A percentile compares a stretch with the other conserved stretches of the same genome.
Conservation (phyloP, 2,329 filamentous ascomycete genomes). For the Fusarium miscanthi region DNA sequence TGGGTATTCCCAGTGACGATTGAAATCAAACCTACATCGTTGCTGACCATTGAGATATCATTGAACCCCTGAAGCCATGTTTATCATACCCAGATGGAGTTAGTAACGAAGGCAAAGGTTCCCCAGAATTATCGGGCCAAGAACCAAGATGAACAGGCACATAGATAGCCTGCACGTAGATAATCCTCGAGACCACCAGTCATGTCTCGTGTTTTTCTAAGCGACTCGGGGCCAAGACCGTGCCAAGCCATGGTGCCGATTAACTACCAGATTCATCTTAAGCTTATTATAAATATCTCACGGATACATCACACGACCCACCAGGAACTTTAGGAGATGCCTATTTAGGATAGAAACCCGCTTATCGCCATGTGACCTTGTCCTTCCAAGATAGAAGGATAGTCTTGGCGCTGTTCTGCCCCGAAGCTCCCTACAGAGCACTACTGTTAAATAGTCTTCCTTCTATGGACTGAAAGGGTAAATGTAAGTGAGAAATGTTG, state of each 20-base stretch:
- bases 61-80: neutral
- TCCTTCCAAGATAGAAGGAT: neutral
- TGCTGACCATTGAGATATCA: neutral
- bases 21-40: neutral
- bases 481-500: no score
- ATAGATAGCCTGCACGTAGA: neutral
- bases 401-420: neutral
- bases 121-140: constrained; percentile 8
- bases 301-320: neutral
- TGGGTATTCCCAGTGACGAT: neutral
- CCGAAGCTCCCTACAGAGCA: neutral
- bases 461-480: no score
- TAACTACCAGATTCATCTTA: constrained; percentile 10
- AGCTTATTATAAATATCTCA: constrained; percentile 2
- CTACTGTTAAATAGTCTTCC: no score
- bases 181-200: constrained; percentile 8
- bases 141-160: neutral
- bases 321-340: neutral
- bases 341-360: neutral
- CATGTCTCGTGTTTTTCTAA: neutral
- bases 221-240: neutral
- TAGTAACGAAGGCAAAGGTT: neutral
- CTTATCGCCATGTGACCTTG: neutral
- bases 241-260: neutral
- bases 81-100: neutral